These are phyloP conservation scores for Nakazawaea siamensis DNA, from an alignment of 805 yeast genomes.

Conservation along the genomic window DNA sequence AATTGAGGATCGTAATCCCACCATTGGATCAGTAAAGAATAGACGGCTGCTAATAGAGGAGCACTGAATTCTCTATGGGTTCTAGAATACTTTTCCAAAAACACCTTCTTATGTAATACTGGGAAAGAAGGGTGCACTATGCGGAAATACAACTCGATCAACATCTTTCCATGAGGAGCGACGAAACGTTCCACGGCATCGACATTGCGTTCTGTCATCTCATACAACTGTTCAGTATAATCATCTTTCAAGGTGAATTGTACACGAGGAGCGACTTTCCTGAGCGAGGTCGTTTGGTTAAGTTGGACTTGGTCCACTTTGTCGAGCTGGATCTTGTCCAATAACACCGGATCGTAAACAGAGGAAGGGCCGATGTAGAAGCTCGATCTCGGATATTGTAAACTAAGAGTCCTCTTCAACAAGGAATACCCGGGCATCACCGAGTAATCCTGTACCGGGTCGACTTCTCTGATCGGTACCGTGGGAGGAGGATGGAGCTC, in stretches of 20 bases:
- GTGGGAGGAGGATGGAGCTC: constrained; percentile 28
- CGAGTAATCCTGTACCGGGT: constrained; percentile 64
- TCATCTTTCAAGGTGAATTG: constrained; percentile 80
- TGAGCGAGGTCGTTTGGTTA: constrained; percentile 52
- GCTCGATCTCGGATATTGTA: constrained; percentile 86
- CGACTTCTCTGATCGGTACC: constrained; percentile 38
- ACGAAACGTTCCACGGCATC: constrained; percentile 80
- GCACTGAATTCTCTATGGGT: constrained; percentile 91
- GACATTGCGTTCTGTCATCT: constrained; percentile 64
- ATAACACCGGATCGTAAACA: constrained; percentile 62
- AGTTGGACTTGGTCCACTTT: constrained; percentile 78
- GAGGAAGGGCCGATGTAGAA: constrained; percentile 88
- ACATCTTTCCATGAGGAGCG: constrained; percentile 85
- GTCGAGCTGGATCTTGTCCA: constrained; percentile 56
- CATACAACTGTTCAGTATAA: constrained; percentile 59
- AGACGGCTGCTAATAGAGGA: constrained; percentile 84
- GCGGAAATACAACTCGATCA: constrained; percentile 74
- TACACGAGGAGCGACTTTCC: constrained; percentile 71
- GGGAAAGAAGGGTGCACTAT: constrained; percentile 90
- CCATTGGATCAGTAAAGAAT: constrained; percentile 84
- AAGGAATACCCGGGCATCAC: constrained; percentile 54
- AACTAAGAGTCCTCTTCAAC: constrained; percentile 58
- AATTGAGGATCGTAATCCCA: constrained; percentile 85
- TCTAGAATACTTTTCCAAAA: constrained; percentile 81
- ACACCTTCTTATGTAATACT: constrained; percentile 82